phyloP scores from a whole-genome alignment of 441 rosid genomes.

The Erodium chrysanthum region DNA sequence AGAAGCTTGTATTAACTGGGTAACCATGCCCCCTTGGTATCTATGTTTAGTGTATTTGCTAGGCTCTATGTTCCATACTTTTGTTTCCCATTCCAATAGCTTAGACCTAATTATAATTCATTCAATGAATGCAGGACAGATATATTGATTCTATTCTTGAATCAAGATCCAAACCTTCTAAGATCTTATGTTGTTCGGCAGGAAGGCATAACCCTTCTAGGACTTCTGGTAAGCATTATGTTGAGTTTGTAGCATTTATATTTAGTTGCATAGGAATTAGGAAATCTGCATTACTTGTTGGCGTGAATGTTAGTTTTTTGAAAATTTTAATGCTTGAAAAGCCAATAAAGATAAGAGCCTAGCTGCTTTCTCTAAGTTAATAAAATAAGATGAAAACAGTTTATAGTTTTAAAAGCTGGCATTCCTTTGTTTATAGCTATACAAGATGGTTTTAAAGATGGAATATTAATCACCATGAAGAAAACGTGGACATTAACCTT shows the following conservation, averaged over 20 bases:
- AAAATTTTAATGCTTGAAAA: not conserved
- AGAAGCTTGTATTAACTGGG: constrained; percentile 89
- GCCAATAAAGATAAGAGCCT: not conserved
- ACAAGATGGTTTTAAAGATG: too few species aligned
- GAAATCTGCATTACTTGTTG: not conserved
- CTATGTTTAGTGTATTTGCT: constrained; percentile 2
- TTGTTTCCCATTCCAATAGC: constrained; percentile 14
- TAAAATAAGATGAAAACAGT: not conserved
- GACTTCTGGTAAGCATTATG: constrained; percentile 60
- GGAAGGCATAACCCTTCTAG: constrained; percentile 74
- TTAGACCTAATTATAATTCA: constrained; percentile 28
- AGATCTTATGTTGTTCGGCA: constrained; percentile 80
- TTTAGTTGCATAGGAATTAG: not conserved
- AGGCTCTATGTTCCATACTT: not conserved
- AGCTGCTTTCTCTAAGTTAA: not conserved
- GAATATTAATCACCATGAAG: too few species aligned
- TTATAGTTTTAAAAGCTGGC: not conserved
- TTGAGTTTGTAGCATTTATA: constrained; percentile 10
- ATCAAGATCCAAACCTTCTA: constrained; percentile 90
- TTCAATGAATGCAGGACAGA: constrained; percentile 97
- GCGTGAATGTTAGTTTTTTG: not conserved
- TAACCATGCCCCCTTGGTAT: constrained; percentile 30
- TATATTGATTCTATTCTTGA: constrained; percentile 88
- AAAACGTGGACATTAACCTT: too few species aligned
- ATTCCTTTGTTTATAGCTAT: too few species aligned